Evolutionary conservation across 805 yeast species (phyloP), one percentile per base, ranked within the genome.

Genomic region (Wickerhamiella sorbophila): DNA sequence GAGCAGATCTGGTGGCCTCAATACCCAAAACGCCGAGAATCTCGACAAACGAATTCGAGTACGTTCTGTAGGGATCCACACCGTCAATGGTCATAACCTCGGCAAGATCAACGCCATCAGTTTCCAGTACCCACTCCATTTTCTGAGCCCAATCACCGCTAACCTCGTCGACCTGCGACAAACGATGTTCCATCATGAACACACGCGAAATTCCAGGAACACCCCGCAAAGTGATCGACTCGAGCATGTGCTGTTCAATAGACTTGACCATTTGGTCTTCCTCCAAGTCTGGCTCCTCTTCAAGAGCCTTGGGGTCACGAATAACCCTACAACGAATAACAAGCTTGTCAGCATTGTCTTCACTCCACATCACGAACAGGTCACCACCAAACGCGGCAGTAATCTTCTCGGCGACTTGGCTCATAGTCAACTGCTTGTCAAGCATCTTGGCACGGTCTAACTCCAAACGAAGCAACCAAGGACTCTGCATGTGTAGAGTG

Each of bases 371-470:
- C 33, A 91, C 95, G 56, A 88, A 91, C 65, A 91, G 66, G 64
- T 91, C 98, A 53, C 86, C 94, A 42, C 87, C 93, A 62, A 91
- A 91, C 48, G 83, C 79, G 57, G 83, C 87, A 49, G 86, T 79
- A 47, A 91, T 91, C 69, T 80, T 86, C 53, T 86, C 93, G 21
- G 98, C 96, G 43, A 91, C 97, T 67, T 91, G 95, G 50, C 93
- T 83, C 96, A 93, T 91, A 4, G 95, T 84, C 59, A 91, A 73
- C 63, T 91, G 95, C 63, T 91, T 86, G 67, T 91, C 98, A 57
- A 88, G 79, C 96, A 91, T 87, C 65, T 88, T 88, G 31, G 97
- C 95, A 71, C 98, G 91, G 64, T 93, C 98, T 44, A 91, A 71
- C 63, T 91, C 98, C 46, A 91, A 70, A 71, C 99, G 87, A 55